phyloP scores from a whole-genome alignment of 768 basidiomycete species.

The Podaxis sp. region DNA sequence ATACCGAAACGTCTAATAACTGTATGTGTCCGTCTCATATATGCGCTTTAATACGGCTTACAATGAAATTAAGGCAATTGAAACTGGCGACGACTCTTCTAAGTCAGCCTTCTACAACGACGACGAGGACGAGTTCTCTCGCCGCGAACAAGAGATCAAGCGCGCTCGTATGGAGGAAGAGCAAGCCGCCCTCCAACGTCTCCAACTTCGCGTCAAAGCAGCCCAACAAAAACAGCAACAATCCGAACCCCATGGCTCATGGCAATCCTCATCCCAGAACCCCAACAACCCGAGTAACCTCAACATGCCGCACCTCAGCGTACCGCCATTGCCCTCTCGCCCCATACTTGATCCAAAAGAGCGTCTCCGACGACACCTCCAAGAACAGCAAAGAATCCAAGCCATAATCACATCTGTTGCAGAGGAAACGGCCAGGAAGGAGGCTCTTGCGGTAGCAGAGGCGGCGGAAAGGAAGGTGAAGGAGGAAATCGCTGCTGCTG shows the following conservation, averaged over 20 bases:
- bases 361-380: not conserved
- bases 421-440: slow-evolving; percentile 30
- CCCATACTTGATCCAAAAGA: not conserved
- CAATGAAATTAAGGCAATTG: not conserved
- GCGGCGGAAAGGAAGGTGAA: slow-evolving; percentile 28
- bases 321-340: not conserved
- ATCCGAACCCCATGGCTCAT: not conserved
- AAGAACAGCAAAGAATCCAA: slow-evolving; percentile 21
- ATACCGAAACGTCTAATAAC: slow-evolving; percentile 68
- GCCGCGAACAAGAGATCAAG: slow-evolving; percentile 11
- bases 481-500: slow-evolving; percentile 19
- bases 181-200: slow-evolving; percentile 2
- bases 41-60: not conserved
- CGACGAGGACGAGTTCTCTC: slow-evolving; percentile 11
- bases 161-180: slow-evolving; percentile 13
- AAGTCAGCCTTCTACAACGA: not conserved
- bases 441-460: slow-evolving; percentile 28
- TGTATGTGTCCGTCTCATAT: slow-evolving; percentile 20
- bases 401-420: slow-evolving; percentile 39
- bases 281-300: not conserved
- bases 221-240: slow-evolving; percentile 10
- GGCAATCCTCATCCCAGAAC: not conserved
- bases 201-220: slow-evolving; percentile 10
- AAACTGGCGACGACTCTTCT: not conserved
- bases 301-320: too few species aligned